These are phyloP conservation scores for Elongisporangium undulatum DNA, from an alignment of 352 stramenopile species.

Conservation along the genomic window DNA sequence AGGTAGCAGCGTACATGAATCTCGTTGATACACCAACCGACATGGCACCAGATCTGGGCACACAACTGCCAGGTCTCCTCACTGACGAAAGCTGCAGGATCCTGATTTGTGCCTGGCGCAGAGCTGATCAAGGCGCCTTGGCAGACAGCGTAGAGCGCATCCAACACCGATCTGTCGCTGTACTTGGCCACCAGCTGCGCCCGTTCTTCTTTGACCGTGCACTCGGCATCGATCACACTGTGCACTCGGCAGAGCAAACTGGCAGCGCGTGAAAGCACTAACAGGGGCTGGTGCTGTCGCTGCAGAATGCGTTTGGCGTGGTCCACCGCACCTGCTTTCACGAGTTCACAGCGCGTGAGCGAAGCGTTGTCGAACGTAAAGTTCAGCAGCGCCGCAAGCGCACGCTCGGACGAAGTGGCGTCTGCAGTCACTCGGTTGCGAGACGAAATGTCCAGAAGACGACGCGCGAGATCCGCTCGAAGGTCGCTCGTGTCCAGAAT, in stretches of 20 bases:
- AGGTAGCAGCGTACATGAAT: constrained; percentile 28
- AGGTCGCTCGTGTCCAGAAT: constrained; percentile 13
- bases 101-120: neutral
- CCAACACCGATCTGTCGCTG: constrained; percentile 13
- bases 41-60: constrained; percentile 67
- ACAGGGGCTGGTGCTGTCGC: constrained; percentile 8
- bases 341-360: neutral
- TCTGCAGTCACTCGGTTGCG: neutral
- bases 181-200: constrained; percentile 5
- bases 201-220: neutral
- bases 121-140: constrained; percentile 15
- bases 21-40: constrained; percentile 50
- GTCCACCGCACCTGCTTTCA: neutral
- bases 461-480: neutral
- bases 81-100: neutral
- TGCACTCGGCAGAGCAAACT: constrained; percentile 68
- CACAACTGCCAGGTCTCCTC: constrained; percentile 49
- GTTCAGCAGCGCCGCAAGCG: constrained; percentile 60
- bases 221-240: constrained; percentile 5
- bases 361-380: constrained; percentile 33
- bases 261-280: constrained; percentile 32
- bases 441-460: constrained; percentile 7
- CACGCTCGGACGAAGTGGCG: constrained; percentile 26
- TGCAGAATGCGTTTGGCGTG: neutral
- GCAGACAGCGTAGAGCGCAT: constrained; percentile 26